Evolutionary conservation across 1,284 basidiomycete genomes (phyloP).

Genomic region (Chalciporus sp.): DNA sequence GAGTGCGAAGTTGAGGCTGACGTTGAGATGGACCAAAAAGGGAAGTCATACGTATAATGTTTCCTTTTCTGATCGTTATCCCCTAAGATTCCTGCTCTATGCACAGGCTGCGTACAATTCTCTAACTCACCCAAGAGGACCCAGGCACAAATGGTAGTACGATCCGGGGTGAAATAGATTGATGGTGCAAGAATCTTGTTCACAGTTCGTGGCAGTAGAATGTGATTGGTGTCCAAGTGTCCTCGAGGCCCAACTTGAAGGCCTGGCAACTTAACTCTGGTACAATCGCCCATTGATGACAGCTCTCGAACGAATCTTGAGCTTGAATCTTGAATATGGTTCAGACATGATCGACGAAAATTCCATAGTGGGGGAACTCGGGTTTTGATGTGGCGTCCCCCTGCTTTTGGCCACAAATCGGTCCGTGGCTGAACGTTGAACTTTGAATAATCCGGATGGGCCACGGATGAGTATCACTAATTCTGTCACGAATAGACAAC

Average conservation of each 20-base stretch:
- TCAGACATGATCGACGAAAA: not conserved
- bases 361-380: not conserved
- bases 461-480: too few relatives aligned
- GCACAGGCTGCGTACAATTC: too few relatives aligned
- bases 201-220: not conserved
- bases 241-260: too few relatives aligned
- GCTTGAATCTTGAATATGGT: not conserved
- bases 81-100: not conserved
- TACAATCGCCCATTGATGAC: not conserved
- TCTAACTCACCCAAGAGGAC: too few relatives aligned
- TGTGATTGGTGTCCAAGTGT: not conserved
- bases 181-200: not conserved
- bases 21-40: not conserved
- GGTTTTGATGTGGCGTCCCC: not conserved
- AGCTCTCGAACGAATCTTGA: not conserved
- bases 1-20: not conserved
- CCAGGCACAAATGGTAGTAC: too few relatives aligned
- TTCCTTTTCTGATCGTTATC: not conserved
- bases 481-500: too few relatives aligned
- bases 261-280: too few relatives aligned
- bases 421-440: too few relatives aligned
- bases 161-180: too few relatives aligned
- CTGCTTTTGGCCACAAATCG: not conserved
- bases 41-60: not conserved
- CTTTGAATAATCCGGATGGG: too few relatives aligned